Base-by-base conservation (phyloP, 2,329 filamentous ascomycete species). In the Cercospora sojina region DNA sequence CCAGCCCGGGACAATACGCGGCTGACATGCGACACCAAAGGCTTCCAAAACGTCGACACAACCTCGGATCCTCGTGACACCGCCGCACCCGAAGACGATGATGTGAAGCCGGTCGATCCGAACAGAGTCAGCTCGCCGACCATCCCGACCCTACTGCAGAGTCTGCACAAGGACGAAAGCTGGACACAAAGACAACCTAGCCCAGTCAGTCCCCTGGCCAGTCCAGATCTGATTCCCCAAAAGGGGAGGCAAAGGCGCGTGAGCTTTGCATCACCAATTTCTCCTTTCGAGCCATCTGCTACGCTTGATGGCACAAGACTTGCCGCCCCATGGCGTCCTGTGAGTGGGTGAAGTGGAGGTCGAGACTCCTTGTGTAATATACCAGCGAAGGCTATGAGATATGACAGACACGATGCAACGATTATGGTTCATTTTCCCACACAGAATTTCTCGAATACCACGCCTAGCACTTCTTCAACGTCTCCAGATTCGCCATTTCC, bases 381-480 rank as follows among this genome's bases (percentile, higher is more conserved):
- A 7, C 5, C 47, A 51, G 47, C 47, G 16, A 3, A 53, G 47
- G 47, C 20, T 53, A 53, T 27, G 47, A 35, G 53, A 57, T n/a
- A 32, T n/a, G 27, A 57, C 29, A 57, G 27, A 57, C 4, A 31
- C 27, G 20, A 62, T 35, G 18, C 25, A 27, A 62, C 5, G n/a
- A 16, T 25, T 18, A 23, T 20, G 49, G 38, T 59, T 67, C 65
- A 80, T 68, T 81, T 80, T 9, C 79, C 79, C 3, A 80, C 79
- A 64, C 79, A 80, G 65, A 81, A 81, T 91, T 96, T 98, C 79
- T 98, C 94, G 81, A 99, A 99, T 3, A 99, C 93, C 23, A 99
- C 93, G 0, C 95, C 95, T 53, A 99, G 81, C 7, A 99, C 92
- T 76, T 98, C 95, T 77, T 99, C 94, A 16, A 98, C 92, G 78